These are phyloP conservation scores for Amanita pallidorosea DNA, from an alignment of 768 basidiomycete genomes.

Conservation along the genomic window DNA sequence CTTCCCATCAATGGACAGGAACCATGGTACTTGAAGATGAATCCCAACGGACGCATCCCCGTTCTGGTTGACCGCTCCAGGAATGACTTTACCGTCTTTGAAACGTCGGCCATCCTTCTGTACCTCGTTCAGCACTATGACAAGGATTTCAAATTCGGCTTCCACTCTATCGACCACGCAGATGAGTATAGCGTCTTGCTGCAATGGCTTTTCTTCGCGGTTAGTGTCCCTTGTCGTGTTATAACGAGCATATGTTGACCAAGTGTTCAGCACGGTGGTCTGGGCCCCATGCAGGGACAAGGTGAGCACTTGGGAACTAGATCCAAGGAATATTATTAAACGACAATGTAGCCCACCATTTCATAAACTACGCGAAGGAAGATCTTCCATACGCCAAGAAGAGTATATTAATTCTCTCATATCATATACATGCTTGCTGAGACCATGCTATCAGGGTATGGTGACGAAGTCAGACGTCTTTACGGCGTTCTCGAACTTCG, in stretches of 20 bases:
- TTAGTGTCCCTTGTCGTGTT: conserved; percentile 14
- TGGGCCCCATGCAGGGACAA: conserved; percentile 88
- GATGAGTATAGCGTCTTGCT: conserved; percentile 61
- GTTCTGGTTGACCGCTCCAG: conserved; percentile 51
- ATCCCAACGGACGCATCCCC: conserved; percentile 69
- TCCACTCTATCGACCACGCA: conserved; percentile 38
- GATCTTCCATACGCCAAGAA: conserved; percentile 63
- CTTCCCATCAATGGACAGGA: conserved; percentile 21
- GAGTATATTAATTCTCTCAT: conserved; percentile 20
- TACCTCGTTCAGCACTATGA: conserved; percentile 80
- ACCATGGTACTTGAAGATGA: conserved; percentile 65
- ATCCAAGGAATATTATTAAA: not conserved
- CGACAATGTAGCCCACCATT: not conserved
- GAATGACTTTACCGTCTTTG: conserved; percentile 59
- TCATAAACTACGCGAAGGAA: conserved; percentile 36
- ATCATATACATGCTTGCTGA: not conserved
- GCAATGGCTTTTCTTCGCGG: conserved; percentile 88
- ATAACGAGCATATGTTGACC: not conserved
- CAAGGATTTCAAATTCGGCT: conserved; percentile 57
- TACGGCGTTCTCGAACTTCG: conserved; percentile 75
- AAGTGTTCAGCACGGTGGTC: conserved; percentile 52
- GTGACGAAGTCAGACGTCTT: conserved; percentile 78
- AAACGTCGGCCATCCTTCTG: conserved; percentile 71
- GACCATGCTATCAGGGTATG: conserved; percentile 40
- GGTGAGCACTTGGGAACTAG: conserved; percentile 7